Evolutionary conservation across 352 stramenopile species (phyloP).

Genomic region (Pythium biforme): DNA sequence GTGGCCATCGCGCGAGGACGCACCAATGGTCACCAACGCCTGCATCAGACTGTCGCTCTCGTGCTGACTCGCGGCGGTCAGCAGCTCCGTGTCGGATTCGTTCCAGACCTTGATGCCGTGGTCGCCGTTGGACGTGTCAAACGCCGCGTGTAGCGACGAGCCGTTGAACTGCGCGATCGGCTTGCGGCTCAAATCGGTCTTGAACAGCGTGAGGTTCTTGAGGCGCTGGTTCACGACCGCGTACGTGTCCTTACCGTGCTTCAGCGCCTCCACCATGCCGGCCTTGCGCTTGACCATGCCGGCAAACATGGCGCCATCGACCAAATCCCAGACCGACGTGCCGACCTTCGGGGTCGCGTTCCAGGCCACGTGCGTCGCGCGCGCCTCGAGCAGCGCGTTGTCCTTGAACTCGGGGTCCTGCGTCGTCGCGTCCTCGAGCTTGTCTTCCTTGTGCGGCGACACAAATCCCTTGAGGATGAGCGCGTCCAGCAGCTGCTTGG

Average conservation of each 20-base stretch:
- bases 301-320: slow-evolving; percentile 16
- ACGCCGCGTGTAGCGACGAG: neutral
- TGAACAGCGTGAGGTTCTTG: slow-evolving; percentile 45
- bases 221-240: slow-evolving; percentile 39
- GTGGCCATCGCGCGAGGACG: no score
- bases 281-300: slow-evolving; percentile 53
- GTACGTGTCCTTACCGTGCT: slow-evolving; percentile 58
- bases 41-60: no score
- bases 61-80: no score
- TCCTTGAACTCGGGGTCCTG: no score
- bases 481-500: slow-evolving; percentile 24
- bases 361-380: no score
- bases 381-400: no score
- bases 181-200: slow-evolving; percentile 21
- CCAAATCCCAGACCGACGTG: no score
- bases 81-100: slow-evolving; percentile 31
- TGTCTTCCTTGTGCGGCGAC: slow-evolving; percentile 24
- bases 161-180: slow-evolving; percentile 35
- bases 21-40: no score
- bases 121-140: slow-evolving; percentile 23
- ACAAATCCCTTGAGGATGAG: slow-evolving; percentile 28
- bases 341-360: slow-evolving; percentile 5
- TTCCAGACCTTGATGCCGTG: slow-evolving; percentile 46
- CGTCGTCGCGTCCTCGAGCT: no score
- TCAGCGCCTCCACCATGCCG: slow-evolving; percentile 46